These are phyloP conservation scores for Ulota crispa DNA, from an alignment of 225 moss, liverwort and hornwort species.

Conservation along the genomic window DNA sequence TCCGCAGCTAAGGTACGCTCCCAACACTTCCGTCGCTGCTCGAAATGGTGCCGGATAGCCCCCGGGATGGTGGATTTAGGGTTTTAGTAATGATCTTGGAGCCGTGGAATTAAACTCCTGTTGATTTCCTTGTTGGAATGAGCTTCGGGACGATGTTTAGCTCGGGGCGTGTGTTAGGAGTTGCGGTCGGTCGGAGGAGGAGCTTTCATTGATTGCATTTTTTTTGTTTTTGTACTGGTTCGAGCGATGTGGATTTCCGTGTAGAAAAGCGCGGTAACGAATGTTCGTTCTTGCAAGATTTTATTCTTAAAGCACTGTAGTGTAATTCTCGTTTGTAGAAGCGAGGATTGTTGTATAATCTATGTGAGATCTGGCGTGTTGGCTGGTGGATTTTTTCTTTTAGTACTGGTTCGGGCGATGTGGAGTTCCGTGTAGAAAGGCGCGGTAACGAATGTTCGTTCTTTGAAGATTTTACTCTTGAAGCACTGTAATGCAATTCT, in stretches of 20 bases:
- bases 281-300: no score
- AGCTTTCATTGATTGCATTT: background rate
- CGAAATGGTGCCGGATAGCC: constrained; percentile 19
- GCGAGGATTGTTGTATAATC: background rate
- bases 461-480: background rate
- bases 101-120: background rate
- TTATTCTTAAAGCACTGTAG: background rate
- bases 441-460: background rate
- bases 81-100: background rate
- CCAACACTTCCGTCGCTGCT: background rate
- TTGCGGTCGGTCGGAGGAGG: background rate
- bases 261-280: background rate
- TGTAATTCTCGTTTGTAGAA: background rate
- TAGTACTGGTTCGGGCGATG: background rate
- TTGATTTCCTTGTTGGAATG: background rate
- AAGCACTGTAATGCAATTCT: background rate
- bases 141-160: background rate
- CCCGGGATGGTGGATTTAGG: constrained; percentile 15
- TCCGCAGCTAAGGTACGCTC: constrained; percentile 11
- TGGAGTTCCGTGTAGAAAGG: background rate
- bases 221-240: no score
- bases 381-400: background rate
- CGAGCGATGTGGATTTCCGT: background rate
- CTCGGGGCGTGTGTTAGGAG: background rate
- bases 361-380: background rate